These are phyloP conservation scores for Ophiocordyceps robertsii DNA, from an alignment of 2,329 filamentous ascomycete genomes.

Conservation along the genomic window DNA sequence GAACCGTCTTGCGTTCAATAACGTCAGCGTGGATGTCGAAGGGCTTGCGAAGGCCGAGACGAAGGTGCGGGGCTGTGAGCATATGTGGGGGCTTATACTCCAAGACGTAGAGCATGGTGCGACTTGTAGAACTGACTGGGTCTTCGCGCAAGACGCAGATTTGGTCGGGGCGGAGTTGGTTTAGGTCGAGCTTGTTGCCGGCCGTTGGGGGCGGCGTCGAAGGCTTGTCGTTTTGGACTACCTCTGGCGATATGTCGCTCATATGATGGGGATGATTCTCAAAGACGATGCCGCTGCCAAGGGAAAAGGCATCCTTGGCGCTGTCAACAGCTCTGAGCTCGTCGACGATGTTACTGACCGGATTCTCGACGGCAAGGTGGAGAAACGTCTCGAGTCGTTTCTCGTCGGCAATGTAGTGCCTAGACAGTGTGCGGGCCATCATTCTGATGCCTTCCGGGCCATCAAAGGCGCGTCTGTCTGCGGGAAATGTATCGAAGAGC, in stretches of 20 bases:
- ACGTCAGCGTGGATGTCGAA: conserved; percentile 27
- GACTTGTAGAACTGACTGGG: neutral
- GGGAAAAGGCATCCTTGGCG: conserved; percentile 8
- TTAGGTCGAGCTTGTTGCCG: conserved; percentile 6
- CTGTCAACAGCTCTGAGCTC: conserved; percentile 10
- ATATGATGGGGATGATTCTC: conserved; percentile 15
- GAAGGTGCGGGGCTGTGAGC: conserved; percentile 26
- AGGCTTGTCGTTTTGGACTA: neutral
- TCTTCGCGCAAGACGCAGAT: conserved; percentile 4
- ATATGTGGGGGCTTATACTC: conserved; percentile 37
- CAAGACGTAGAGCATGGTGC: conserved; percentile 16
- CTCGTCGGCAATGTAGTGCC: conserved; percentile 10
- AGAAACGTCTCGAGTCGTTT: conserved; percentile 16
- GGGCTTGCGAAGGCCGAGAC: conserved; percentile 20
- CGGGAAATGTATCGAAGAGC: conserved; percentile 9
- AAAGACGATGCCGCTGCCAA: conserved; percentile 17
- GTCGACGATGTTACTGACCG: conserved; percentile 15
- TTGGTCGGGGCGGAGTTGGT: conserved; percentile 16
- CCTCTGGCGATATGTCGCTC: conserved; percentile 7
- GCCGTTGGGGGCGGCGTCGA: conserved; percentile 4
- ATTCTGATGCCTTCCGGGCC: too few relatives aligned
- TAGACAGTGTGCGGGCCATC: too few relatives aligned
- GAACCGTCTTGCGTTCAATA: conserved; percentile 12
- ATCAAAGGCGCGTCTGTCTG: conserved; percentile 1
- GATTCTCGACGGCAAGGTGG: conserved; percentile 7